Conservation (phyloP, 805 yeast species). For the Blastobotrys peoriensis region DNA sequence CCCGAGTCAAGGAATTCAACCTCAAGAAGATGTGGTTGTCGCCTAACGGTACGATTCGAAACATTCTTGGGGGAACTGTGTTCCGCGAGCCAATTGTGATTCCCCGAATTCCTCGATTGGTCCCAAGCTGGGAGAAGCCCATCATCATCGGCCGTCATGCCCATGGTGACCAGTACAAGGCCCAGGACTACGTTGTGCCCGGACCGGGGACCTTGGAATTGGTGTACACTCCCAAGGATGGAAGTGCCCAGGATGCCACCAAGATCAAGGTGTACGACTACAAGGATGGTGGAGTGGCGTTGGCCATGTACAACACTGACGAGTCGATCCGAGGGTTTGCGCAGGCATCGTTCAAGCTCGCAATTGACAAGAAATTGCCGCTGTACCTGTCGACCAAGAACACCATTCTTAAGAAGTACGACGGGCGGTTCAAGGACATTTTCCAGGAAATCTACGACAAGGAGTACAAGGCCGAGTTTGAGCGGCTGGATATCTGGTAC, state of each 20-base stretch:
- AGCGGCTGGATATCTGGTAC: constrained; percentile 81
- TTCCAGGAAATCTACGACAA: constrained; percentile 74
- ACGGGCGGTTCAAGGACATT: constrained; percentile 91
- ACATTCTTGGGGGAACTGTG: constrained; percentile 92
- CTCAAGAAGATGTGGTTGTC: constrained; percentile 96
- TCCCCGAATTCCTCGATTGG: constrained; percentile 78
- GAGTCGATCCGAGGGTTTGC: constrained; percentile 89
- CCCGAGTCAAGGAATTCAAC: constrained; percentile 82
- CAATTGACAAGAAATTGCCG: constrained; percentile 70
- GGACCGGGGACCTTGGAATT: constrained; percentile 74
- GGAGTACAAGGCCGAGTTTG: constrained; percentile 66
- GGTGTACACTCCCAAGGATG: constrained; percentile 65
- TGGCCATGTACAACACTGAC: constrained; percentile 95
- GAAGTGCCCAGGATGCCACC: constrained; percentile 47
- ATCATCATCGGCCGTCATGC: constrained; percentile 98
- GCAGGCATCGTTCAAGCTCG: constrained; percentile 84
- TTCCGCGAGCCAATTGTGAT: constrained; percentile 96
- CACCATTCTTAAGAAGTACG: constrained; percentile 89
- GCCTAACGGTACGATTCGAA: constrained; percentile 96
- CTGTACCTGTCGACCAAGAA: constrained; percentile 88
- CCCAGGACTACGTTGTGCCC: constrained; percentile 77
- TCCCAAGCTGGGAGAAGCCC: constrained; percentile 91
- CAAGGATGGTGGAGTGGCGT: constrained; percentile 70
- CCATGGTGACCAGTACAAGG: constrained; percentile 93
- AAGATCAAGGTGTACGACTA: constrained; percentile 62